Base-by-base conservation (phyloP, 495 filamentous ascomycete species). In the Filosporella fistucella region DNA sequence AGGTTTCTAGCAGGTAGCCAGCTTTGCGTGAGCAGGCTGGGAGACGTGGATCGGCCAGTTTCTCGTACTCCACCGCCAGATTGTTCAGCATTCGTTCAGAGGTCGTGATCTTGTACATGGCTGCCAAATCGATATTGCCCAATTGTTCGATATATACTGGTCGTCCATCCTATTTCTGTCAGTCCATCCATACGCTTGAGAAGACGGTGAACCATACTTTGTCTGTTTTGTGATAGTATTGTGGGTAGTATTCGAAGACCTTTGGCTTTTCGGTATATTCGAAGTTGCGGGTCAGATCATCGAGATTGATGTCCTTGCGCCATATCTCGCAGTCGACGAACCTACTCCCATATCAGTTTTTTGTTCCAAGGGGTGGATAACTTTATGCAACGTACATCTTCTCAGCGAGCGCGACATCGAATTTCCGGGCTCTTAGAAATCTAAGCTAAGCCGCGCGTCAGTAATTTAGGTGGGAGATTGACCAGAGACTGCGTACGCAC, bases 151-250 rank as follows among this genome's bases (percentile, higher is more conserved):
- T 94, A 70, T 98, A 98, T 51, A 96, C 82, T 40, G 93, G 93
- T 47, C 93, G 85, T 44, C 93, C 93, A 72, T 97, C 93, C 91
- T 96, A 60, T 49, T 43, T 30, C 14, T 41, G 41, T 52, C 37
- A 46, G 37, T 23, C 20, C 13, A 11, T 32, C 2, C 49, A 41
- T 40, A 38, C 25, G n/a, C 35, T 37, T 14, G n/a, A 43, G 18
- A 17, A 18, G 36, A 44, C 30, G 49, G 16, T 18, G 32, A 22
- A 42, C 55, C 67, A 23, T 68, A 93, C 91, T 76, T 94, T 95
- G 70, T 98, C 93, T 5, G 89, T 98, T 73, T 95, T 96, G 78
- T 98, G 93, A 67, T 98, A 98, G 74, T 93, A 98, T 72, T 98
- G 93, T 3, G 91, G 89, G 66, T 98, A 98, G 74, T 85, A 96